Base-by-base conservation (phyloP, 192 early-diverging fungal species). In the Backusella sp. region DNA sequence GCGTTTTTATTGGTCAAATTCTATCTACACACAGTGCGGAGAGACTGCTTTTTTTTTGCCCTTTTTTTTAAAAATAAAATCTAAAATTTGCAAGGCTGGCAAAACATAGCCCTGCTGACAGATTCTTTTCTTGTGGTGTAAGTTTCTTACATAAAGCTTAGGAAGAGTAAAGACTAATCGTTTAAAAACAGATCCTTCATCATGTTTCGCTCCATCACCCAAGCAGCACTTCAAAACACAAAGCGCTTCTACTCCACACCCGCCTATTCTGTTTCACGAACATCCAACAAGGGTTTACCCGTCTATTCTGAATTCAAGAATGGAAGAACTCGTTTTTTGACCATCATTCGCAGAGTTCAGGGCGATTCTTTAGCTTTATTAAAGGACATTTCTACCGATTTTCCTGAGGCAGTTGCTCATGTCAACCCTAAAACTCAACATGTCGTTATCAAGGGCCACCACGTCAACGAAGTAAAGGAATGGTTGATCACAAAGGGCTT, bases 271-370 rank as follows among this genome's bases (percentile, higher is more conserved):
- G 77, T 94, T 28, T 72, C 83, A 69, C 89, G 93, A 72, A 92
- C 93, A 12, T 78, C 83, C 56, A 85, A 82, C 75, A 69, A 86
- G 73, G 78, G 82, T 21, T 83, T 94, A 17, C 93, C 93, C 6
- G 92, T 94, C 4, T 94, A 94, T 75, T 82, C 85, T 3, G 89
- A 93, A 30, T 75, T 88, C 68, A 89, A 82, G 74, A 94, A 94
- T 78, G 91, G 89, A 14, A 78, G 87, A 14, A 90, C 89, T 15
- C 88, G 88, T 65, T 73, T 77, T 53, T 82, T 90, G 72, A 94
- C 92, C 9, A 75, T 91, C 36, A 79, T 94, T 56, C 89, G 91
- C 65, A 90, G 91, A 34, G 88, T 94, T 41, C 88, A 92, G 66
- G 93, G 93, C 41, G 88, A 93, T 66, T 79, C 87, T 36, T 79